Evolutionary conservation across 208 protist species (phyloP), one percentile per base, ranked within the genome.

Genomic region (Angomonas ambiguus): DNA sequence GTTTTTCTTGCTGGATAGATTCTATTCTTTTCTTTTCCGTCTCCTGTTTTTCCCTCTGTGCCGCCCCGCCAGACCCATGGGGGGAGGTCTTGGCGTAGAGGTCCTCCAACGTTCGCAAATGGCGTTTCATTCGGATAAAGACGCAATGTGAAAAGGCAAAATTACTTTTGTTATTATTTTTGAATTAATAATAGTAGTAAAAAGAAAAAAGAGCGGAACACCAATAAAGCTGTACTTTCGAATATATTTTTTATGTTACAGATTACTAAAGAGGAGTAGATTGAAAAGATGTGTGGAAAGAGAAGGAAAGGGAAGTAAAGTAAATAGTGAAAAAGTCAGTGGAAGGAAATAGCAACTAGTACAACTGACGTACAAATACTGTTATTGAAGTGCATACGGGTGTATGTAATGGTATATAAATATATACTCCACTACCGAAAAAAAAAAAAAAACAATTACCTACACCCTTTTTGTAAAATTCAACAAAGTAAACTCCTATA

Each of bases 1-100:
- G 20, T 20, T 53, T 53, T 53, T 13, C 10, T 20, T 53, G 45
- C 20, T 53, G 35, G 8, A 41, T 41, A 5, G 35, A 5, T 1
- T 65, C 62, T 3, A 80, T 53, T 22, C 56, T 25, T 45, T 60
- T 72, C 57, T 53, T 55, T 1, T 55, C 45, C 16, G 60, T 56
- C n/a, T 65, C 33, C 31, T 65, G 57, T 28, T 63, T 35, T 41
- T 51, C 59, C 10, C 49, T 59, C 20, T 45, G 8, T 22, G 51
- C 59, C 13, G 58, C 48, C 4, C 49, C 34, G 5, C 24, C 33
- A 2, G 2, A 16, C 8, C 31, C 22, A 1, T 63, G 2, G 3
- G 67, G 5, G 8, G 48, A 34, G n/a, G 67, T 72, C 2, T 1
- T 30, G 25, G 62, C 56, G 25, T 72, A 35, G 5, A 72, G 28